Evolutionary conservation across 2,329 filamentous ascomycete species (phyloP).

Genomic region (Endothia cerciana): DNA sequence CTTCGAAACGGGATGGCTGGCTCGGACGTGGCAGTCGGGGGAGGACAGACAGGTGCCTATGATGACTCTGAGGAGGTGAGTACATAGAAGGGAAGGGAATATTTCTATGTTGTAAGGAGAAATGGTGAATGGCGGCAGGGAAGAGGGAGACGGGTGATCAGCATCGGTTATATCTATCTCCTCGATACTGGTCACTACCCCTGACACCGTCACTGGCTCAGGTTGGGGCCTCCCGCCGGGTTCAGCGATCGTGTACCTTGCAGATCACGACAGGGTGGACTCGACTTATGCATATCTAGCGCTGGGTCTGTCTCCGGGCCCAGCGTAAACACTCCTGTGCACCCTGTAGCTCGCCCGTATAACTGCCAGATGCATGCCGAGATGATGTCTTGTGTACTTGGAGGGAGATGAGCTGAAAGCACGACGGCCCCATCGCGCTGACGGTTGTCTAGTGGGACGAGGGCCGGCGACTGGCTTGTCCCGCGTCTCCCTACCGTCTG

Average conservation of each 20-base stretch:
- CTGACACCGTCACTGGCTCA: slow-evolving; percentile 14
- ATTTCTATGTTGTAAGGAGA: background rate
- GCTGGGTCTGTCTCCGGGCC: slow-evolving; percentile 6
- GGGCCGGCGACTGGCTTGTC: background rate
- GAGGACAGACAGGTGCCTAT: background rate
- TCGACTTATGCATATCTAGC: slow-evolving; percentile 18
- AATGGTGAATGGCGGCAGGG: background rate
- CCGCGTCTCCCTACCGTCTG: background rate
- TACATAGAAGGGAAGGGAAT: too few species aligned
- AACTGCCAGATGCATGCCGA: background rate
- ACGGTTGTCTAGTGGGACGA: background rate
- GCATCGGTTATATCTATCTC: slow-evolving; percentile 12
- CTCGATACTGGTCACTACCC: slow-evolving; percentile 9
- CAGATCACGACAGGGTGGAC: too few species aligned
- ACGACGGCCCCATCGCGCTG: background rate
- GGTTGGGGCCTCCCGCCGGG: slow-evolving; percentile 8
- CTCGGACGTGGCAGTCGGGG: background rate
- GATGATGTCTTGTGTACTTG: background rate
- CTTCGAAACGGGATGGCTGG: background rate
- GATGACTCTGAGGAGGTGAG: background rate
- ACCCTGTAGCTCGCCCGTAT: too few species aligned
- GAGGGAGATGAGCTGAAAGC: background rate
- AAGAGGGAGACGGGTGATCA: background rate
- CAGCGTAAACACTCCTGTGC: too few species aligned
- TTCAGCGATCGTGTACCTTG: slow-evolving; percentile 13